Evolutionary conservation across 208 protist species (phyloP).

Genomic region (Leishmania major): DNA sequence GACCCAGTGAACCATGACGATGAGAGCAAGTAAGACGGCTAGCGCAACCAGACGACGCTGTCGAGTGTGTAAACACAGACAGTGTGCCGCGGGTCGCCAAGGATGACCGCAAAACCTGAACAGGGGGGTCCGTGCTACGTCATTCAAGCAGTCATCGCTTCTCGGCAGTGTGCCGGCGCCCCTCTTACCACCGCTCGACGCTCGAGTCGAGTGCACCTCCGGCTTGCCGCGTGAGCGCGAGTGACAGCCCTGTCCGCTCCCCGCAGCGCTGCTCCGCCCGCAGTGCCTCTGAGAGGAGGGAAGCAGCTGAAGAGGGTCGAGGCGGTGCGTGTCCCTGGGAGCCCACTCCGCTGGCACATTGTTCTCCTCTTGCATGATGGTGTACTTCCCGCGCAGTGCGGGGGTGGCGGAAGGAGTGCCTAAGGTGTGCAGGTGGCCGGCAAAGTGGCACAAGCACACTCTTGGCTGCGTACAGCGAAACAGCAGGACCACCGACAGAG

Average conservation of each 20-base stretch:
- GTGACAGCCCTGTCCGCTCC: not conserved
- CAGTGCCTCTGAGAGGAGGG: not conserved
- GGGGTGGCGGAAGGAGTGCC: too few relatives aligned
- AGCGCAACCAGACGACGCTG: not conserved
- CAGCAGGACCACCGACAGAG: too few relatives aligned
- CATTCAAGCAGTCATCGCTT: not conserved
- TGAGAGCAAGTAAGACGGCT: not conserved
- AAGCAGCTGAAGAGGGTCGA: too few relatives aligned
- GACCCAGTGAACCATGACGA: not conserved
- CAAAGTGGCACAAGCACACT: too few relatives aligned
- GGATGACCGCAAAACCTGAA: not conserved
- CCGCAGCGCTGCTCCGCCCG: not conserved
- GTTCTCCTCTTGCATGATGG: too few relatives aligned
- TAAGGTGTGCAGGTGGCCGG: too few relatives aligned
- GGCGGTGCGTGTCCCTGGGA: too few relatives aligned
- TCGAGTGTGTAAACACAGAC: not conserved
- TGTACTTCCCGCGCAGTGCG: too few relatives aligned
- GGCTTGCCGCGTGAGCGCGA: not conserved
- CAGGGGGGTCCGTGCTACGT: not conserved
- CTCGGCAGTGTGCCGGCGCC: not conserved
- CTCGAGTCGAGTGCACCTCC: not conserved
- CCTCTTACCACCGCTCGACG: not conserved
- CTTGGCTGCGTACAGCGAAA: too few relatives aligned
- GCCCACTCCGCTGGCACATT: too few relatives aligned
- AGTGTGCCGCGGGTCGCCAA: not conserved